These are phyloP conservation scores for Brassica hybrid DNA, from an alignment of 441 rosid genomes.

Conservation along the genomic window DNA sequence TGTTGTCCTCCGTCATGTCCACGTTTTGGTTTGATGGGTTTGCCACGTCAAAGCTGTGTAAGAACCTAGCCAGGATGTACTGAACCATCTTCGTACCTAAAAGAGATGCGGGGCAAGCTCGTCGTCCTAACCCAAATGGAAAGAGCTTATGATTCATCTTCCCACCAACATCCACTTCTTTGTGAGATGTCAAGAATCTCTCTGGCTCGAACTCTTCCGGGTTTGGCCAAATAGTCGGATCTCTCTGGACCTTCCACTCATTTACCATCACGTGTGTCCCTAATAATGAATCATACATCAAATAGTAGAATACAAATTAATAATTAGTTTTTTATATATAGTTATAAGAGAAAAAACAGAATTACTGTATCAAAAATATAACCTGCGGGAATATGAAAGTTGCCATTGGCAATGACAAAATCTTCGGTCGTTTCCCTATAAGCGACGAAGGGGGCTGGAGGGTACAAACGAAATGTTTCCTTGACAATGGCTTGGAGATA, in stretches of 20 bases:
- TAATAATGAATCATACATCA: background rate
- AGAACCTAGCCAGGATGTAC: too few relatives aligned
- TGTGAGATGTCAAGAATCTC: conserved; percentile 44
- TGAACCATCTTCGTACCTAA: too few relatives aligned
- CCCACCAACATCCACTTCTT: conserved; percentile 33
- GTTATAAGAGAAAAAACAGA: too few relatives aligned
- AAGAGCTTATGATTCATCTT: too few relatives aligned
- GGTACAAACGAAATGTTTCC: conserved; percentile 44
- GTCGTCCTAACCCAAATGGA: too few relatives aligned
- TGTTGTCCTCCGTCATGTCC: too few relatives aligned
- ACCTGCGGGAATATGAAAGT: conserved; percentile 38
- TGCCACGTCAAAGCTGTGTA: too few relatives aligned
- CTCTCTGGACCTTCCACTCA: conserved; percentile 49
- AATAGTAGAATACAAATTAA: too few relatives aligned
- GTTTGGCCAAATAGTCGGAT: conserved; percentile 40
- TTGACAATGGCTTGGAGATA: conserved; percentile 42
- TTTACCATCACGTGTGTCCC: conserved; percentile 45
- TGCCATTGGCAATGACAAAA: conserved; percentile 43
- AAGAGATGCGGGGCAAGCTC: too few relatives aligned
- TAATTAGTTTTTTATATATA: too few relatives aligned
- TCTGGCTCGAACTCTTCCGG: conserved; percentile 45
- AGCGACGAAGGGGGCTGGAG: conserved; percentile 28
- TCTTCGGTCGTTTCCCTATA: conserved; percentile 39
- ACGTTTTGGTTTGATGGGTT: too few relatives aligned
- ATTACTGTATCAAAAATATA: too few relatives aligned